These are phyloP conservation scores for Fusarium armeniacum DNA, from an alignment of 2,329 filamentous ascomycete species.

Conservation along the genomic window DNA sequence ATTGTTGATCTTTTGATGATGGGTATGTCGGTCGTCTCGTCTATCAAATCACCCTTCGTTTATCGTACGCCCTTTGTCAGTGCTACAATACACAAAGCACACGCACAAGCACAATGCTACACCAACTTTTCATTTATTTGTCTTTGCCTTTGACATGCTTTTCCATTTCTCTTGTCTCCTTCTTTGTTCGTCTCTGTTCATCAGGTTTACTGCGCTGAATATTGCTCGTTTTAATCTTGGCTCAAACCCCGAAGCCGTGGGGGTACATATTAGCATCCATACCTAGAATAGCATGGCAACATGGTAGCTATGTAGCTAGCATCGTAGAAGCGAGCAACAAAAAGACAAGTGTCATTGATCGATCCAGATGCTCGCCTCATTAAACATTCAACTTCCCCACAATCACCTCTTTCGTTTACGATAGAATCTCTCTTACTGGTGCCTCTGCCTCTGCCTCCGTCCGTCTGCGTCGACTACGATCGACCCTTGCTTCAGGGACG, in stretches of 20 bases:
- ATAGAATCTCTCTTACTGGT: slow-evolving; percentile 23
- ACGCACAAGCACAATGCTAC: slow-evolving; percentile 23
- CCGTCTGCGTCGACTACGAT: slow-evolving; percentile 35
- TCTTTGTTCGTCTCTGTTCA: slow-evolving; percentile 19
- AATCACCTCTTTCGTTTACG: slow-evolving; percentile 37
- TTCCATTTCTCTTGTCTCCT: slow-evolving; percentile 17
- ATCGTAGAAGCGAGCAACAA: neutral
- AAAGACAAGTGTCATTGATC: slow-evolving; percentile 11
- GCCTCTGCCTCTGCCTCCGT: slow-evolving; percentile 22
- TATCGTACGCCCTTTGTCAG: slow-evolving; percentile 35
- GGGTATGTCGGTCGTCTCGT: slow-evolving; percentile 4
- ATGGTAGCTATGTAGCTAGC: neutral
- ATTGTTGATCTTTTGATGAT: slow-evolving; percentile 31
- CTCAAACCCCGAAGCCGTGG: slow-evolving; percentile 37
- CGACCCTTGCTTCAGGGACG: slow-evolving; percentile 37
- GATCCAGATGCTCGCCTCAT: slow-evolving; percentile 32
- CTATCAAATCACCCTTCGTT: slow-evolving; percentile 32
- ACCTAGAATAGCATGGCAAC: neutral
- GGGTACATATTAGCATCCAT: slow-evolving; percentile 31
- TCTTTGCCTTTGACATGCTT: slow-evolving; percentile 17
- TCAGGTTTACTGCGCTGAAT: slow-evolving; percentile 15
- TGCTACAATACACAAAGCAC: slow-evolving; percentile 31
- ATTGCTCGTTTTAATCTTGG: slow-evolving; percentile 29
- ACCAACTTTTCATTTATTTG: slow-evolving; percentile 16
- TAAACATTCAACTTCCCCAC: slow-evolving; percentile 41